phyloP scores from a whole-genome alignment of 1,284 basidiomycete species.

The Singerocomus inundabilis region DNA sequence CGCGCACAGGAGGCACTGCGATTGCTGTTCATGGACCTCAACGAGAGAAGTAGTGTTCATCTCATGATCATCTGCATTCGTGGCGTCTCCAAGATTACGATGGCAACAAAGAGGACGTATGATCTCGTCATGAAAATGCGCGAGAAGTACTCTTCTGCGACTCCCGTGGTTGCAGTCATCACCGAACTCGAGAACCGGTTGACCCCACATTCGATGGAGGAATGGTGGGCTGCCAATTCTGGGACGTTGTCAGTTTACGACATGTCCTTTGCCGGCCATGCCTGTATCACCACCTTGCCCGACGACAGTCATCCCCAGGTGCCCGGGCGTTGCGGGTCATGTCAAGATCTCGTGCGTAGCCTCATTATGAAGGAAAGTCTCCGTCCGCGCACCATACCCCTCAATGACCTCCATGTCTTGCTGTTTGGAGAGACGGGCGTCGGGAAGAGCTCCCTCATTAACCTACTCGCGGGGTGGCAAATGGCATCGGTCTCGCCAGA shows the following conservation, averaged over 20 bases:
- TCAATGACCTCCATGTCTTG: slow-evolving; percentile 30
- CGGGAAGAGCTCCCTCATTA: slow-evolving; percentile 34
- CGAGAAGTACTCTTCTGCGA: slow-evolving; percentile 15
- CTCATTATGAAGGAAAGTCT: slow-evolving; percentile 20
- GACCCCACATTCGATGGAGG: slow-evolving; percentile 25
- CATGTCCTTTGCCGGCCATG: slow-evolving; percentile 24
- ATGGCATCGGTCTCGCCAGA: slow-evolving; percentile 29
- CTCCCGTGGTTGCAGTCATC: slow-evolving; percentile 31
- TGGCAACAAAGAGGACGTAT: slow-evolving; percentile 23
- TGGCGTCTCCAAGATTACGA: slow-evolving; percentile 19
- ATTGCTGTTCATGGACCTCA: slow-evolving; percentile 23
- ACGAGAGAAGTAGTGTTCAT: slow-evolving; percentile 27
- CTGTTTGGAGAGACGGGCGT: too few relatives aligned
- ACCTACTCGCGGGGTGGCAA: slow-evolving; percentile 27
- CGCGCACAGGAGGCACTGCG: slow-evolving; percentile 22
- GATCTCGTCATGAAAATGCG: slow-evolving; percentile 22
- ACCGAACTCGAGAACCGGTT: slow-evolving; percentile 32
- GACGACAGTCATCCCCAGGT: slow-evolving; percentile 26
- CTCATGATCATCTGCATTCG: slow-evolving; percentile 31
- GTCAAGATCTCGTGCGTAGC: slow-evolving; percentile 19
- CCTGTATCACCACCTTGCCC: slow-evolving; percentile 23
- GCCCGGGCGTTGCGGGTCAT: slow-evolving; percentile 18
- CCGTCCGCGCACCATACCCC: slow-evolving; percentile 16
- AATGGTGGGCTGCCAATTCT: slow-evolving; percentile 32
- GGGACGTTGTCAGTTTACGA: slow-evolving; percentile 12